Evolutionary conservation across 306 rosid genomes (phyloP), one percentile per base, ranked within the genome.

Genomic region (Dalbergia cochinchinensis): DNA sequence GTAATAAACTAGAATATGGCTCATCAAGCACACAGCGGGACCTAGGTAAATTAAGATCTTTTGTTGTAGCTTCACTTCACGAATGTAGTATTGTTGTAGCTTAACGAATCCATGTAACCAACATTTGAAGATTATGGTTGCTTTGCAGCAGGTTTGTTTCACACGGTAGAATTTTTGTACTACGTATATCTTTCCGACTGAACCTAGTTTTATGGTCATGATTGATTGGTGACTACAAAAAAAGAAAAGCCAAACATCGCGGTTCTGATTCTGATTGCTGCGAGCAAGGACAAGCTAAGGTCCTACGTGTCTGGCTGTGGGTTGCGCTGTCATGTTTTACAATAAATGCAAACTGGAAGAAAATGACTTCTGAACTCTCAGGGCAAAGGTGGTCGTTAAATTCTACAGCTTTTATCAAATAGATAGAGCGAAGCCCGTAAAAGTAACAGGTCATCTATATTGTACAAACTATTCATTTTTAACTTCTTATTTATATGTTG

Each of bases 291-390:
- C 85, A 70, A 41, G n/a, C 33, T 19, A 33, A 39, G 63, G 79
- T 64, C 79, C 82, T 71, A 70, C 74, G 19, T 64, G 82, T 77
- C 64, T 63, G 53, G 63, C 55, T n/a, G 81, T 69, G 77, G 47
- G 48, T 47, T 54, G 60, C 20, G 76, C 70, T 76, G 73, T 74
- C 81, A 8, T 67, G 66, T 62, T 76, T 45, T 77, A 55, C 70
- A 42, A 31, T 65, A 65, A 35, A 71, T 53, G 50, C 63, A 63
- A 70, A 65, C 51, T 54, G 33, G 74, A 45, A 16, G 79, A 77
- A 54, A 71, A 41, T 69, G 68, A 76, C 82, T 76, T 69, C 7
- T 45, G 42, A 82, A 20, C 77, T 14, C 34, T 26, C 67, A 5
- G 14, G 39, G 55, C 78, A 37, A 69, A 57, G 45, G 73, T 69